A percentile compares a stretch with the other conserved stretches of the same genome.
phyloP scores from a whole-genome alignment of 2,329 filamentous ascomycete species.

The Cladosporium sp. region DNA sequence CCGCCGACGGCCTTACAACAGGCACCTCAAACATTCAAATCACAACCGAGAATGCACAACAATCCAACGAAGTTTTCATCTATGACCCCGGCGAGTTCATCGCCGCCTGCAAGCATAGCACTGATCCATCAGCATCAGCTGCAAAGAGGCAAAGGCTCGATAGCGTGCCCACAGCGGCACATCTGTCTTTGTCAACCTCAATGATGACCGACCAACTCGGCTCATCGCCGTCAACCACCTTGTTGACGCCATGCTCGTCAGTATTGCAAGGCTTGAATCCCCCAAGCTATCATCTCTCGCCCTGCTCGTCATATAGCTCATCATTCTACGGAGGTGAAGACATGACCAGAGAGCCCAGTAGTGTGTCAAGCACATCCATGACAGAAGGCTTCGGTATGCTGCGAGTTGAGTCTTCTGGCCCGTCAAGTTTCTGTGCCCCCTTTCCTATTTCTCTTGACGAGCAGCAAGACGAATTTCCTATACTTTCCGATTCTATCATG shows the following conservation, averaged over 20 bases:
- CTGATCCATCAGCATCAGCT: constrained; percentile 25
- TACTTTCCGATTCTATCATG: constrained; percentile 32
- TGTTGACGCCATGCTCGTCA: background rate
- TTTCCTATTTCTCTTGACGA: constrained; percentile 37
- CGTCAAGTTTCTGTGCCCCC: constrained; percentile 26
- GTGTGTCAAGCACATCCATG: constrained; percentile 44
- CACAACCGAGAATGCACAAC: background rate
- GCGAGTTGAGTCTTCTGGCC: constrained; percentile 43
- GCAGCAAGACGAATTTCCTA: constrained; percentile 27
- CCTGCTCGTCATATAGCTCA: constrained; percentile 7
- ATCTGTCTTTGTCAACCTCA: constrained; percentile 26
- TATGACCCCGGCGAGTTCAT: constrained; percentile 35
- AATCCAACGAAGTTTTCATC: constrained; percentile 26
- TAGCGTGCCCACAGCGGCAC: constrained; percentile 24
- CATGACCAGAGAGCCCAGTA: constrained; percentile 52
- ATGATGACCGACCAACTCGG: constrained; percentile 17
- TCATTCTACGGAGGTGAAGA: constrained; percentile 26
- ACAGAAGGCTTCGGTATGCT: constrained; percentile 47
- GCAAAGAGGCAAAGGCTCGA: constrained; percentile 32
- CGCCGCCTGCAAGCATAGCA: constrained; percentile 30
- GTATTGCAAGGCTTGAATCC: background rate
- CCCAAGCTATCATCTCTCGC: constrained; percentile 10
- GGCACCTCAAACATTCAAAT: background rate
- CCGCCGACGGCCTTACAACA: background rate
- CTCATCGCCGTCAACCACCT: constrained; percentile 26